Percentiles rank a stretch among this genome's conserved stretches.
Evolutionary conservation across 371 early-diverging fungal species (phyloP).

Genomic region (Mortierella sp.): DNA sequence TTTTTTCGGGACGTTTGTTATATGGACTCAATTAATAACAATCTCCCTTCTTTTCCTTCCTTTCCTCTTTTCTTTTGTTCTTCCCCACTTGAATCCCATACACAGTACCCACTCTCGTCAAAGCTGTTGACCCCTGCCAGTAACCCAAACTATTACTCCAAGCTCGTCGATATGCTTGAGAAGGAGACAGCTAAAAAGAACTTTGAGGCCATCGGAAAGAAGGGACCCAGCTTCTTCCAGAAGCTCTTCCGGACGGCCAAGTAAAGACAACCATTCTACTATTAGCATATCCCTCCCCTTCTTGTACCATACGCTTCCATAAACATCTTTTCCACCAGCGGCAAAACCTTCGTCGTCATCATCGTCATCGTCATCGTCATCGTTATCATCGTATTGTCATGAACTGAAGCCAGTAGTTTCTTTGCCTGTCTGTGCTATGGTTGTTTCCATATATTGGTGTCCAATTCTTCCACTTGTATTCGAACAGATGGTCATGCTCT

Average conservation of each 20-base stretch:
- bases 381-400: too few relatives aligned
- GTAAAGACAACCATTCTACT: conserved; percentile 4
- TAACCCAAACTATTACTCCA: conserved; percentile 70
- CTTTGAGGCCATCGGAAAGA: conserved; percentile 59
- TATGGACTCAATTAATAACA: too few relatives aligned
- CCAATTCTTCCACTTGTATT: neutral
- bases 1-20: too few relatives aligned
- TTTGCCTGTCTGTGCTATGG: too few relatives aligned
- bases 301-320: conserved; percentile 19
- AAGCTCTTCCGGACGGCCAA: conserved; percentile 45
- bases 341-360: too few relatives aligned
- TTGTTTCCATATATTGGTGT: neutral
- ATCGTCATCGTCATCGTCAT: too few relatives aligned
- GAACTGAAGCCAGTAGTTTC: too few relatives aligned
- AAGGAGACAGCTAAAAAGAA: conserved; percentile 55
- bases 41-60: too few relatives aligned
- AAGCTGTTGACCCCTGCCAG: conserved; percentile 67
- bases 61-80: neutral
- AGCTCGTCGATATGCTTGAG: conserved; percentile 61
- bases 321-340: neutral
- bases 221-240: conserved; percentile 55
- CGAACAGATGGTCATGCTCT: neutral
- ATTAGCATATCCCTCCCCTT: neutral
- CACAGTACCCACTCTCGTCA: conserved; percentile 68
- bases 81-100: too few relatives aligned